Evolutionary conservation across 2,329 filamentous ascomycete species (phyloP).

Genomic region (Elsinoe ampelina): DNA sequence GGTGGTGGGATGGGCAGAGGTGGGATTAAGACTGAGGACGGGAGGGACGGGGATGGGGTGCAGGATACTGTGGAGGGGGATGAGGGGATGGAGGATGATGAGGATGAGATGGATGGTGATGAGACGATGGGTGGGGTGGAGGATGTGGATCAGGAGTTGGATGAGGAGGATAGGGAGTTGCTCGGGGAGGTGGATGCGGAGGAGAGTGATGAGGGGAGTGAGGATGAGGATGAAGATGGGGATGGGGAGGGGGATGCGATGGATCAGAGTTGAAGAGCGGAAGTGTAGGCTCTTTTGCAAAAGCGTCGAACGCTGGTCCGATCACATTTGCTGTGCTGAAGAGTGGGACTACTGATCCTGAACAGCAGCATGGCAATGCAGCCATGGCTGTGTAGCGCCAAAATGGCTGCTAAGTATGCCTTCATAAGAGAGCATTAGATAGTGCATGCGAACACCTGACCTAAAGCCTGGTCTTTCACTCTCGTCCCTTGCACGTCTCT

Average conservation of each 20-base stretch:
- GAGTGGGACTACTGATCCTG: too few relatives aligned
- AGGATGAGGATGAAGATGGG: conserved; percentile 29
- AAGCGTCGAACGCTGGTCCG: not conserved
- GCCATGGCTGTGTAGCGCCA: too few relatives aligned
- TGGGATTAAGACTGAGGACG: not conserved
- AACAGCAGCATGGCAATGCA: too few relatives aligned
- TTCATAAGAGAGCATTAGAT: too few relatives aligned
- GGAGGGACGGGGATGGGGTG: conserved; percentile 2
- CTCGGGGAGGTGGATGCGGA: conserved; percentile 30
- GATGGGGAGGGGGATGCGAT: conserved; percentile 2
- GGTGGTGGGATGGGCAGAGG: not conserved
- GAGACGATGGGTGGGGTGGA: conserved; percentile 21
- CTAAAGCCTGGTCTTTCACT: too few relatives aligned
- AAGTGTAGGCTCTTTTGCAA: not conserved
- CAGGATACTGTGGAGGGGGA: conserved; percentile 14
- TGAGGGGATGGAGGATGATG: conserved; percentile 14
- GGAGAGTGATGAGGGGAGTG: conserved; percentile 29
- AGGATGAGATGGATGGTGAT: conserved; percentile 17
- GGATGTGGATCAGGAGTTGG: conserved; percentile 24
- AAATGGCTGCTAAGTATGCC: too few relatives aligned
- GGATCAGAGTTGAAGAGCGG: conserved; percentile 17
- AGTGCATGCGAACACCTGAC: too few relatives aligned
- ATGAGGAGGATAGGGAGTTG: conserved; percentile 31
- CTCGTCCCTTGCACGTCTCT: too few relatives aligned
- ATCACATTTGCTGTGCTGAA: not conserved